A percentile compares a stretch with the other conserved stretches of the same genome.
Conservation (phyloP, 495 filamentous ascomycete genomes). For the Neurospora pannonica region DNA sequence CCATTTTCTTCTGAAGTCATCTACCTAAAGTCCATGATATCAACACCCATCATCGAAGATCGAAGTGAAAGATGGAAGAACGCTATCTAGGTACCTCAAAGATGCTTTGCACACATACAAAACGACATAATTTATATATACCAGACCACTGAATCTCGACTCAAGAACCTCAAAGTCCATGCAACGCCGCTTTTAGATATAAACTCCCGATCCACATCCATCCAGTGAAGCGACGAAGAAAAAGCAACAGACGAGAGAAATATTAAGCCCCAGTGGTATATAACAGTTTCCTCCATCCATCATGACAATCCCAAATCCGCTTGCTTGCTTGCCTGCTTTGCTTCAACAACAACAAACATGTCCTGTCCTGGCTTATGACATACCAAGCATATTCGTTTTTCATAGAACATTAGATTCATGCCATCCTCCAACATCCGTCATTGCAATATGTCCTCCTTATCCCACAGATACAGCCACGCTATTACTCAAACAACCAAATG, state of each 20-base stretch:
- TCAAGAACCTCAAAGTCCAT: not conserved
- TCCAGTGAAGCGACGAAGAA: not conserved
- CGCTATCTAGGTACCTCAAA: not conserved
- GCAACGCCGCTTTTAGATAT: not conserved
- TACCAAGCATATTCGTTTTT: not conserved
- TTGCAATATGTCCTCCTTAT: not conserved
- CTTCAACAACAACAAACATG: not conserved
- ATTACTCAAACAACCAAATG: not conserved
- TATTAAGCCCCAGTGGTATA: not conserved
- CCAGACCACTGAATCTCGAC: not conserved
- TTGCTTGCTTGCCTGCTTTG: not conserved
- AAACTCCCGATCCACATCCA: not conserved
- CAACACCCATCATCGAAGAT: not conserved
- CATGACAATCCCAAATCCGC: not conserved
- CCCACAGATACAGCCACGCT: not conserved
- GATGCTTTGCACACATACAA: not conserved
- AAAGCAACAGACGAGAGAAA: not conserved
- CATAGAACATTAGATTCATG: not conserved
- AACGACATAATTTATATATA: not conserved
- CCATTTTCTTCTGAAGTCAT: not conserved
- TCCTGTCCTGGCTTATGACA: not conserved
- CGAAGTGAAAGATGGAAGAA: not conserved
- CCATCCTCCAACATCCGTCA: not conserved
- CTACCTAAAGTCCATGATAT: not conserved
- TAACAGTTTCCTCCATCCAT: not conserved